Evolutionary conservation across 1,139 yeast species (phyloP), one percentile per base, ranked within the genome.

Genomic region (Pichia sp.): DNA sequence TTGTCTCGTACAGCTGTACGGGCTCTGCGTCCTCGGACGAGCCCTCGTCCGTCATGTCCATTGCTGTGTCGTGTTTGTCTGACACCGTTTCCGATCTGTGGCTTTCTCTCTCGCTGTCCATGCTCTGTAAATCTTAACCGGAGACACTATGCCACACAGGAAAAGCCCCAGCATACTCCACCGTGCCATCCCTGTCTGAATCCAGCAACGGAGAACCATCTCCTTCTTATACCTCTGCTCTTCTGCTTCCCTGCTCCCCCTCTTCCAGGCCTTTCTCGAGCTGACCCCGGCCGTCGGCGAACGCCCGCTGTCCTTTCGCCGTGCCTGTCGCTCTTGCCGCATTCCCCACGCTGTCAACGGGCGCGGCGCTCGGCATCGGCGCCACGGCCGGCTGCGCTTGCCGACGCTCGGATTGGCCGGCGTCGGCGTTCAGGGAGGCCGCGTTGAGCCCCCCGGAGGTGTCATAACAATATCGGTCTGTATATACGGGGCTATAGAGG

Each of bases 351-450:
- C 11, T 30, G 23, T n/a, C 31, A 8, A 16, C 31, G n/a, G 42
- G 36, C 13, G 26, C 31, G n/a, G n/a, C 34, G 15, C 43, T 44
- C 47, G 47, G 47, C 15, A 10, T 46, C 49, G 41, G 49, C 38
- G 42, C 31, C 49, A 26, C 29, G 29, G 7, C 5, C 7, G 41
- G 41, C 41, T n/a, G 15, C 16, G 41, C 15, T 26, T 5, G 29
- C 29, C 29, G 29, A 26, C 29, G 7, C 7, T 26, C 29, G 7
- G 29, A 3, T 5, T 5, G 29, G 29, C 29, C 29, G 29, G 29
- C 29, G 29, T 5, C 29, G 29, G 29, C 29, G 29, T 4, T 26
- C 29, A 4, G 29, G 29, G 5, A 5, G 29, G 7, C 5, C 29
- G 29, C 29, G 29, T 26, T 26, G 29, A 26, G 29, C 29, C 29